Base-by-base conservation (phyloP, 495 filamentous ascomycete species). In the Hyaloscypha bicolor region DNA sequence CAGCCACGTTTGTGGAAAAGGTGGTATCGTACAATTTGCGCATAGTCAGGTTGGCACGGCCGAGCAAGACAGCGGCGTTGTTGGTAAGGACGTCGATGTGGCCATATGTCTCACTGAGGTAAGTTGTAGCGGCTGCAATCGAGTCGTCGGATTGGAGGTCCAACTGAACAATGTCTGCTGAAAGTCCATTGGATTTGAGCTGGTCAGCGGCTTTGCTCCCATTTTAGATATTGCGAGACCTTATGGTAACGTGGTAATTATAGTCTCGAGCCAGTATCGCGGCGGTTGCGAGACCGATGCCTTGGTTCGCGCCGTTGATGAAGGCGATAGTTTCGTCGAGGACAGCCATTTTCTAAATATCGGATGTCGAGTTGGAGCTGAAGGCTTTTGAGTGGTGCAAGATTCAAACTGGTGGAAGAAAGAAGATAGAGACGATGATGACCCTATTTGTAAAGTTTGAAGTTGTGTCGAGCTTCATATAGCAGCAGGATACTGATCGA, bases 261-360 rank as follows among this genome's bases (percentile, higher is more conserved):
- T 73, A 14, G 22, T 80, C 69, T 51, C 69, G 64, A 29, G 80
- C 74, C 45, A 87, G 80, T 71, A 84, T 82, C 33, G 81, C 81
- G 30, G 85, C 76, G 61, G 84, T 79, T 60, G 86, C 84, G 69
- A 79, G 81, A 55, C 85, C 85, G 65, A 88, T 73, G 65, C 85
- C 85, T 55, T 80, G 79, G 73, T 85, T 85, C 19, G 83, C 81
- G 62, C 84, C 85, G 22, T 84, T 86, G 69, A 87, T 79, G 60
- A 79, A 77, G 69, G 83, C 85, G 55, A 81, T 78, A 57, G 82
- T 62, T n/a, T 55, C 30, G 16, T 61, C 45, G 39, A 11, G 19
- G 35, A 33, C 21, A 4, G 42, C 60, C 59, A 62, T 62, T 22
- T 37, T 62, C 35, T 62, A 6, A 45, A 12, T 42, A 32, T 19